These are phyloP conservation scores for Rhododendron ferrugineum DNA, from an alignment of 148 eudicot species.

Conservation along the genomic window DNA sequence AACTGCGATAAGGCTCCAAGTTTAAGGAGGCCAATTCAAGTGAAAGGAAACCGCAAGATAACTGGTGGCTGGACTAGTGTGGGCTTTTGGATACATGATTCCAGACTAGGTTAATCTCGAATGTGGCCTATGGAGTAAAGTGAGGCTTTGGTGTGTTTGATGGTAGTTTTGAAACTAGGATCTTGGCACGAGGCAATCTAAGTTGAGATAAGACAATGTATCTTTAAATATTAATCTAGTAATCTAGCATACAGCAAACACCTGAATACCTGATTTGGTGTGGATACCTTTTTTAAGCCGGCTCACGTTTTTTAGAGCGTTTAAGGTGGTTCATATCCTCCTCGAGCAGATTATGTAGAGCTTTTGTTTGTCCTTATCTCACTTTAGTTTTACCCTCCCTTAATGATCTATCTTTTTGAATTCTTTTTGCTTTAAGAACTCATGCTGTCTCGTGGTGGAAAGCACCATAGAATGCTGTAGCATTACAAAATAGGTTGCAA, in stretches of 20 bases:
- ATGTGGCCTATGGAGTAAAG: background rate
- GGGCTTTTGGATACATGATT: background rate
- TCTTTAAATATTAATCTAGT: background rate
- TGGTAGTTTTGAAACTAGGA: background rate
- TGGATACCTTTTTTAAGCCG: background rate
- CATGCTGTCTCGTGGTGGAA: background rate
- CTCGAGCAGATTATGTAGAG: background rate
- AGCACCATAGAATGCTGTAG: background rate
- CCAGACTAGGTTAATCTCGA: background rate
- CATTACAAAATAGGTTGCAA: background rate
- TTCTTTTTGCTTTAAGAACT: background rate
- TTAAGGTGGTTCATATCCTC: background rate
- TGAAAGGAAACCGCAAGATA: background rate
- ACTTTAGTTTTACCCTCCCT: background rate
- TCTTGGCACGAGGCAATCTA: background rate
- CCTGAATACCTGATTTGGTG: no score
- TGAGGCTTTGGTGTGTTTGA: background rate
- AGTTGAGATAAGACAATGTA: background rate
- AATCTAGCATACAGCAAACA: background rate
- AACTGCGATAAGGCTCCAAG: background rate
- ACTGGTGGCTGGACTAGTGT: background rate
- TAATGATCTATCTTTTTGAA: background rate
- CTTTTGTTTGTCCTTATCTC: background rate
- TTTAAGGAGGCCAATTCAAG: background rate
- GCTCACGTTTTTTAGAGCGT: background rate